Evolutionary conservation across 179 eudicot species (phyloP).

Genomic region (Carnegiea gigantea): DNA sequence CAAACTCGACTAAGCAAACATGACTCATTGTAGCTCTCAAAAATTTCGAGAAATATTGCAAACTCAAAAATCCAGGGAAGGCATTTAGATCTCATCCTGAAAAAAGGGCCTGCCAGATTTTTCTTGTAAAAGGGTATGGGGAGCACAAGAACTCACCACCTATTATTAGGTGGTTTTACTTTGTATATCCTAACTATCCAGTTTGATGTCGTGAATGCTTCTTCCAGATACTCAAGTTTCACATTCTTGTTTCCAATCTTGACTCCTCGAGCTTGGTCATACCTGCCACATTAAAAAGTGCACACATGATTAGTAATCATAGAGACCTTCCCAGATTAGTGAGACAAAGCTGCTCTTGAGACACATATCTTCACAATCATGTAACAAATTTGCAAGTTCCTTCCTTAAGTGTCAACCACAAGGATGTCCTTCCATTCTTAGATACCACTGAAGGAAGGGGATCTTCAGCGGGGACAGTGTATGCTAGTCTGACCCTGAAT

Average conservation of each 20-base stretch:
- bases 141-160: conserved; percentile 41
- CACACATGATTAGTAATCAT: background rate
- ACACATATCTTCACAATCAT: background rate
- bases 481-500: too few relatives aligned
- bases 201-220: conserved; percentile 78
- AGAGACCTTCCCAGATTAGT: too few relatives aligned
- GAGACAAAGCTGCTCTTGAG: background rate
- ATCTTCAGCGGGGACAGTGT: too few relatives aligned
- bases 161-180: conserved; percentile 73
- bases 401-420: background rate
- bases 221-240: conserved; percentile 87
- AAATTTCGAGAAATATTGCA: background rate
- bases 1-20: conserved; percentile 22
- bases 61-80: background rate
- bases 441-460: too few relatives aligned
- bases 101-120: background rate
- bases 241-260: conserved; percentile 97
- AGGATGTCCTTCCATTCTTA: too few relatives aligned
- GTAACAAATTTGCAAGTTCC: background rate
- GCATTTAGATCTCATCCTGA: conserved; percentile 14
- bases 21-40: conserved; percentile 14
- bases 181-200: conserved; percentile 80
- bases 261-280: conserved; percentile 92
- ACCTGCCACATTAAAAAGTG: conserved; percentile 38
- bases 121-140: background rate